phyloP scores from a whole-genome alignment of 1,139 yeast species.

The Taiozyma sp. region DNA sequence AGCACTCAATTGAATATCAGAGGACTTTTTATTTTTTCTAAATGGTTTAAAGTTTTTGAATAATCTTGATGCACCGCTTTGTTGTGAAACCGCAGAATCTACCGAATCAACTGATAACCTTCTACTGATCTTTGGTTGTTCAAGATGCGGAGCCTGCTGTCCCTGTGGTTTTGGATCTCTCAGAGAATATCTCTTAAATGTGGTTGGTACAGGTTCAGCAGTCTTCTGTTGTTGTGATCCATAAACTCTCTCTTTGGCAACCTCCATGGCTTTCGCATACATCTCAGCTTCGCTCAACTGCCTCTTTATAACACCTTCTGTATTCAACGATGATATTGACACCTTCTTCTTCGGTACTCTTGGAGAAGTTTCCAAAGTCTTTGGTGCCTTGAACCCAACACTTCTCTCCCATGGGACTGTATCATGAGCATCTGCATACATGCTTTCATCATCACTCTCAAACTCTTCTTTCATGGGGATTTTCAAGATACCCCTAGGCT shows the following conservation, averaged over 20 bases:
- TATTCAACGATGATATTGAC: not conserved
- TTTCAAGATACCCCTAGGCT: conserved; percentile 12
- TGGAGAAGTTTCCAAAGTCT: not conserved
- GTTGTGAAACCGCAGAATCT: not conserved
- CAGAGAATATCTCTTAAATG: conserved; percentile 1
- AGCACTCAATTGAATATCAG: not conserved
- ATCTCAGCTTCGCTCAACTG: conserved; percentile 6
- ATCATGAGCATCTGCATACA: conserved; percentile 23
- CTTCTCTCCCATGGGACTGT: conserved; percentile 9
- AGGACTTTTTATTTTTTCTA: not conserved
- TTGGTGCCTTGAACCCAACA: not conserved
- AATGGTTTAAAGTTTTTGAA: not conserved
- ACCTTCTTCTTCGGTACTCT: not conserved
- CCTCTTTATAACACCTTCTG: not conserved
- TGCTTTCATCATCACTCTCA: conserved; percentile 19
- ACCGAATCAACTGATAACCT: not conserved
- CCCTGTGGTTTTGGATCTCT: not conserved
- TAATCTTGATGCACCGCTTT: not conserved
- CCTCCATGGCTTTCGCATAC: conserved; percentile 7
- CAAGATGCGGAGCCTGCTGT: not conserved
- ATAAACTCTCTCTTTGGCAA: conserved; percentile 8
- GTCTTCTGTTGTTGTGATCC: not conserved
- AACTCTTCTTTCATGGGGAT: conserved; percentile 6
- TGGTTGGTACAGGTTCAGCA: not conserved
- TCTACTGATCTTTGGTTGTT: not conserved